Conservation (phyloP, 2,329 filamentous ascomycete genomes). For the Phyllosticta paracitricarpa region DNA sequence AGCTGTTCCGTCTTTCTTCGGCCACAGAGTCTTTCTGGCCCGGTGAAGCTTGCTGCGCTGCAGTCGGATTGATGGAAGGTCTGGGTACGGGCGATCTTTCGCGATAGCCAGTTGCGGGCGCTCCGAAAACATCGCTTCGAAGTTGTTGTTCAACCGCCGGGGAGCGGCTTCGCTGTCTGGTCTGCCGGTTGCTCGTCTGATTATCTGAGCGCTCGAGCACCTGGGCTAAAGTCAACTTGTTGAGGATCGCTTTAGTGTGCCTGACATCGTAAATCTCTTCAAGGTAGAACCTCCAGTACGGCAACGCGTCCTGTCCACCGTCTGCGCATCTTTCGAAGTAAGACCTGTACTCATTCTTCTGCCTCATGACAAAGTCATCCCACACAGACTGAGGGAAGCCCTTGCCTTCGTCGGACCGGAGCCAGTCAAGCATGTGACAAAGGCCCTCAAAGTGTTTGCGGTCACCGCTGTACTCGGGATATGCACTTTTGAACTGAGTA, state of each 20-base stretch:
- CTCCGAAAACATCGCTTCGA: neutral
- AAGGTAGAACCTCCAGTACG: conserved; percentile 27
- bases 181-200: neutral
- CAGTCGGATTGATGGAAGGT: neutral
- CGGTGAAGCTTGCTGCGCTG: neutral
- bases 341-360: conserved; percentile 21
- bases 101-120: neutral
- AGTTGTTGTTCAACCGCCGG: neutral
- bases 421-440: conserved; percentile 12
- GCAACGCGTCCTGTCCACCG: conserved; percentile 16
- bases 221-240: conserved; percentile 5
- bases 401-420: conserved; percentile 4
- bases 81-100: neutral
- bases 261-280: conserved; percentile 20
- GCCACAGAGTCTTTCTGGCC: neutral
- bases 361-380: conserved; percentile 30
- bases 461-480: conserved; percentile 26
- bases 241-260: conserved; percentile 19
- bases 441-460: conserved; percentile 22
- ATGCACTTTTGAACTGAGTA: conserved; percentile 10
- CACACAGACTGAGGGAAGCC: conserved; percentile 28
- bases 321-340: conserved; percentile 18
- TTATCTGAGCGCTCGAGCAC: neutral
- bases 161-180: neutral
- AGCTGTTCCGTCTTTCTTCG: neutral